These are phyloP conservation scores for Davidsoniella neocaledoniae DNA, from an alignment of 2,329 filamentous ascomycete genomes.

Conservation along the genomic window DNA sequence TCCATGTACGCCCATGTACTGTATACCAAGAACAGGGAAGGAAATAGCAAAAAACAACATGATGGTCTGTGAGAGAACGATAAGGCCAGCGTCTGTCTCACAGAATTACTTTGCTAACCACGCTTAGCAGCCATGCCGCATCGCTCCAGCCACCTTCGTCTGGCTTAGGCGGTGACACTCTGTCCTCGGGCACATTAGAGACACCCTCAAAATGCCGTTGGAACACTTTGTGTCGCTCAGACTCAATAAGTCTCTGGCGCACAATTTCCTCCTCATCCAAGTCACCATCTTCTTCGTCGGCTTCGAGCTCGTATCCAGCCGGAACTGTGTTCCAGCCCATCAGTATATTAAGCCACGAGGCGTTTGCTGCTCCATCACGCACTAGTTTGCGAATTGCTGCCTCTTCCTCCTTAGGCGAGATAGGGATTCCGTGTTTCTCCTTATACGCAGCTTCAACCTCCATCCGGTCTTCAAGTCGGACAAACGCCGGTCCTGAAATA, in stretches of 20 bases:
- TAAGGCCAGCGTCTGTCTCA: conserved; percentile 15
- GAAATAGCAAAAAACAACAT: background rate
- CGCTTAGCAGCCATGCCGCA: conserved; percentile 49
- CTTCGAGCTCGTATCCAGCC: background rate
- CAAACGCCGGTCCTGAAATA: conserved; percentile 40
- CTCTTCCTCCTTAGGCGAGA: conserved; percentile 38
- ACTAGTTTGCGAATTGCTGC: conserved; percentile 40
- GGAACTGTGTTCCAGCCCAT: conserved; percentile 33
- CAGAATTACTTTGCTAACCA: conserved; percentile 45
- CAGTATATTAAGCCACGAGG: conserved; percentile 42
- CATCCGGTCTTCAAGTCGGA: conserved; percentile 42
- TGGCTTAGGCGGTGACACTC: conserved; percentile 30
- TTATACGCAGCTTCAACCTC: conserved; percentile 22
- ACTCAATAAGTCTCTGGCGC: conserved; percentile 16
- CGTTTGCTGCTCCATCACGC: conserved; percentile 31
- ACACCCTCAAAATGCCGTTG: conserved; percentile 10
- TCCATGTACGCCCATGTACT: too few relatives aligned
- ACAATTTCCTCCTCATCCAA: conserved; percentile 22
- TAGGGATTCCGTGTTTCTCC: conserved; percentile 17
- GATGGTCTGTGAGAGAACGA: background rate
- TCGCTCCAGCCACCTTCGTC: conserved; percentile 49
- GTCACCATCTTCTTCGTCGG: conserved; percentile 26
- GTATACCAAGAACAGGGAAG: background rate
- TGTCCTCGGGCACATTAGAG: conserved; percentile 26
- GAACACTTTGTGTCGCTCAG: conserved; percentile 1